Evolutionary conservation across 768 basidiomycete species (phyloP), one percentile per base, ranked within the genome.

Genomic region (Psilocybe tampanensis): DNA sequence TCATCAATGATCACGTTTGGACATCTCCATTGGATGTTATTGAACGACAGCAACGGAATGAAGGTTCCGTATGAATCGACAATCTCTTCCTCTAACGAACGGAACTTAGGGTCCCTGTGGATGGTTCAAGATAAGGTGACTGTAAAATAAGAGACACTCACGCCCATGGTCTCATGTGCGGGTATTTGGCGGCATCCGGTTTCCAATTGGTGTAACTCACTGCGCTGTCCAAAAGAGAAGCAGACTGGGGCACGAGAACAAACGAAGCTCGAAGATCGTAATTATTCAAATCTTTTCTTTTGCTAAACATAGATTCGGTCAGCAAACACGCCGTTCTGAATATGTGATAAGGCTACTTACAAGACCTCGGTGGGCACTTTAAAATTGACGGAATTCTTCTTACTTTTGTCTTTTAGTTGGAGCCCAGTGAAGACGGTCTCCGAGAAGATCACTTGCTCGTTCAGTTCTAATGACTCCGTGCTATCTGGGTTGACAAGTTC

Each of bases 241-340:
- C 66, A 3, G 68, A 56, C 2, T 66, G 68, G 3, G 73, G 75
- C 47, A 73, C 53, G 17, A 76, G 68, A 12, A 72, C 66, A 19
- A 76, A 71, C 8, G 74, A 72, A 3, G 69, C 76, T 21, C 74
- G 69, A 33, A 77, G 62, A 60, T 77, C 74, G 23, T 70, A 69
- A 44, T 65, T 66, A 5, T 62, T 58, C 33, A 76, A 60, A 2
- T 66, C 48, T 0, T 36, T 18, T 8, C 61, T 61, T 48, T 63
- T 67, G 50, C 71, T 73, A 48, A 12, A 21, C 22, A 2, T 17
- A 32, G 7, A 1, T 11, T 32, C 23, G 29, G 36, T 52, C 21
- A 29, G 12, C n/a, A n/a, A n/a, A 24, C 51, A 4, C 18, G 12
- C 9, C 21, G 15, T 21, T 11, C 8, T 12, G 19, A 42, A 41